Evolutionary conservation across 768 basidiomycete species (phyloP).

Genomic region (Scleroderma bovista): DNA sequence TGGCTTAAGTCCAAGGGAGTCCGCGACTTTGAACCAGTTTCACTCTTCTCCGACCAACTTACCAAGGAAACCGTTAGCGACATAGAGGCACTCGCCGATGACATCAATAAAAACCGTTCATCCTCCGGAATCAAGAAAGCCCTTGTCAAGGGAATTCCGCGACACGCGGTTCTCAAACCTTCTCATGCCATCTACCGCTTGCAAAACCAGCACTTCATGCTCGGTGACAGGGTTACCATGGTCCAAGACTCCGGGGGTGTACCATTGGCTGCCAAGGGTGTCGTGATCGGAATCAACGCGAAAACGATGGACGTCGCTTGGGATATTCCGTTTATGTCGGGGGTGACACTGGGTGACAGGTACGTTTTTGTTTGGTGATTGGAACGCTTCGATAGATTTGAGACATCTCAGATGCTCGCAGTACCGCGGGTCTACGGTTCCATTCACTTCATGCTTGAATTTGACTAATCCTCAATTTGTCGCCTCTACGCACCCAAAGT

Average conservation of each 20-base stretch:
- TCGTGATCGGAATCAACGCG: conserved; percentile 83
- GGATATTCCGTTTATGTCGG: conserved; percentile 95
- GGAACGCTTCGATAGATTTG: neutral
- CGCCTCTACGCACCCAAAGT: conserved; percentile 61
- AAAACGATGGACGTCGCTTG: conserved; percentile 93
- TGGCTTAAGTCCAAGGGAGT: conserved; percentile 90
- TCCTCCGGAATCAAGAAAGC: conserved; percentile 75
- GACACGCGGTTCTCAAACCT: conserved; percentile 91
- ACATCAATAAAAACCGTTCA: conserved; percentile 55
- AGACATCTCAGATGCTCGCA: conserved; percentile 63
- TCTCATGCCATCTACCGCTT: conserved; percentile 83
- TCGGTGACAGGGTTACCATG: conserved; percentile 95
- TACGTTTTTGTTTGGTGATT: conserved; percentile 21
- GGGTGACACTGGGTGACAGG: conserved; percentile 80
- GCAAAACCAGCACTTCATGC: conserved; percentile 78
- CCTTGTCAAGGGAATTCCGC: conserved; percentile 89
- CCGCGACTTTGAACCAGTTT: conserved; percentile 86
- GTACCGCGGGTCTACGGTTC: conserved; percentile 86
- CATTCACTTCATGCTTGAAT: conserved; percentile 87
- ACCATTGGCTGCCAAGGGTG: conserved; percentile 86
- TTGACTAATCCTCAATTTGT: conserved; percentile 82
- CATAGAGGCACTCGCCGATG: conserved; percentile 75
- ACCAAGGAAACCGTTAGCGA: conserved; percentile 81
- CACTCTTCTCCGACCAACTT: conserved; percentile 87
- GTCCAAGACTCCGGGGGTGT: conserved; percentile 93